phyloP scores from a whole-genome alignment of 2,329 filamentous ascomycete genomes.

The Chrysosporium keratinophilum region DNA sequence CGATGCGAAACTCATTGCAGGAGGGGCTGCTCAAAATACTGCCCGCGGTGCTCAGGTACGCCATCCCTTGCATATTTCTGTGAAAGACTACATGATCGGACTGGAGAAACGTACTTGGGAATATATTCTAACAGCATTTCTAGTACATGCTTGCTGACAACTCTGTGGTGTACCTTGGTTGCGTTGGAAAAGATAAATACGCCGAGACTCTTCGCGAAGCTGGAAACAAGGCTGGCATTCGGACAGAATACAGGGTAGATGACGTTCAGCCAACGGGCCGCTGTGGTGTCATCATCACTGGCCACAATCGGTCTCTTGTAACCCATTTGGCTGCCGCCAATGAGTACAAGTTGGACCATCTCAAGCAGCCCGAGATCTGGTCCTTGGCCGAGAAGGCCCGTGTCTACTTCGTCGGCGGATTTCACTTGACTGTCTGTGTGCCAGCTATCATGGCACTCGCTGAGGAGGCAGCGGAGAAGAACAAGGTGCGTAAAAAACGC shows the following conservation, averaged over 20 bases:
- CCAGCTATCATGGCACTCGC: slow-evolving; percentile 81
- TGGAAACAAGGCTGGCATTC: slow-evolving; percentile 75
- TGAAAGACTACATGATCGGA: not conserved
- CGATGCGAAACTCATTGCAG: slow-evolving; percentile 87
- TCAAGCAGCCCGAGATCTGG: slow-evolving; percentile 89
- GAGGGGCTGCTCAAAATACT: slow-evolving; percentile 94
- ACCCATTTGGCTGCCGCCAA: slow-evolving; percentile 95
- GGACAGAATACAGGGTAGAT: slow-evolving; percentile 91
- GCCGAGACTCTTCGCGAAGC: slow-evolving; percentile 77
- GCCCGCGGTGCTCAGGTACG: slow-evolving; percentile 74
- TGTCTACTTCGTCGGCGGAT: slow-evolving; percentile 88
- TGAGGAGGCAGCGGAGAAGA: slow-evolving; percentile 73
- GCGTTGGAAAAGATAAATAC: slow-evolving; percentile 92
- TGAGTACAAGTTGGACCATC: slow-evolving; percentile 88
- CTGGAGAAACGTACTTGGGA: not conserved
- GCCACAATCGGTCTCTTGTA: slow-evolving; percentile 87
- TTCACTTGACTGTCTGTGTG: slow-evolving; percentile 93
- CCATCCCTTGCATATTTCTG: not conserved
- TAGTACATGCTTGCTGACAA: slow-evolving; percentile 82
- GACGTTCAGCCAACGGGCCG: slow-evolving; percentile 74
- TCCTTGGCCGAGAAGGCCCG: slow-evolving; percentile 77
- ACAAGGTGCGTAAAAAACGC: slow-evolving; percentile 54
- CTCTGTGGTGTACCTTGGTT: slow-evolving; percentile 86
- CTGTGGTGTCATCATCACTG: slow-evolving; percentile 93
- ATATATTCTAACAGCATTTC: not conserved